These are phyloP conservation scores for Thermoascus crustaceus DNA, from an alignment of 2,329 filamentous ascomycete species.

Conservation along the genomic window DNA sequence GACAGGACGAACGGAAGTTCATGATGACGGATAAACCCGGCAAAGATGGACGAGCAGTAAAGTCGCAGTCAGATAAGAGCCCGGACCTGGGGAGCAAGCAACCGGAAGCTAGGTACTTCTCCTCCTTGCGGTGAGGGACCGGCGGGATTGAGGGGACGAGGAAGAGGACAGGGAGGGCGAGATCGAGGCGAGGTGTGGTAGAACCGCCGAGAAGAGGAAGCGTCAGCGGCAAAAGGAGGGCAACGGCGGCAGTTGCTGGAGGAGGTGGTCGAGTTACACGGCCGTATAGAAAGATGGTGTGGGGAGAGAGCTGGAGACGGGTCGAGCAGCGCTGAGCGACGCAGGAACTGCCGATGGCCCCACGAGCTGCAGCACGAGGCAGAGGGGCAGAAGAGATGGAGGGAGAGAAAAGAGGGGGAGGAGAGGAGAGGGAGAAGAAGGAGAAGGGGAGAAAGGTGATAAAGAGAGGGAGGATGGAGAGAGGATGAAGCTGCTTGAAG, in stretches of 20 bases:
- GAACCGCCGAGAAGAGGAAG: neutral
- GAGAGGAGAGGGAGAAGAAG: slow-evolving; percentile 6
- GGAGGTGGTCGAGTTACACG: slow-evolving; percentile 2
- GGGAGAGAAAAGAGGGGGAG: slow-evolving; percentile 1
- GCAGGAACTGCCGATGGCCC: slow-evolving; percentile 9
- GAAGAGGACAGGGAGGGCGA: too few species aligned
- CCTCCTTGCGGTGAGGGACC: slow-evolving; percentile 3
- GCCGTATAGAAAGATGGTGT: slow-evolving; percentile 7
- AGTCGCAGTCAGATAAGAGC: slow-evolving; percentile 1
- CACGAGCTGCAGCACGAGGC: slow-evolving; percentile 5
- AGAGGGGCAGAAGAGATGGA: neutral
- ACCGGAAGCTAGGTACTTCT: slow-evolving; percentile 1
- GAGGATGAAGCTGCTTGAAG: slow-evolving; percentile 5
- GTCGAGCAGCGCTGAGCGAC: slow-evolving; percentile 3
- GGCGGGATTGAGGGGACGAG: neutral
- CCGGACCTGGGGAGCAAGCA: slow-evolving; percentile 1
- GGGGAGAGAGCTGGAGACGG: slow-evolving; percentile 6
- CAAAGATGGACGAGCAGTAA: slow-evolving; percentile 5
- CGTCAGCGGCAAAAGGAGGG: neutral
- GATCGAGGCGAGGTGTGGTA: neutral
- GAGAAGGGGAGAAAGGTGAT: slow-evolving; percentile 6
- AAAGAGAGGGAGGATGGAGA: slow-evolving; percentile 6
- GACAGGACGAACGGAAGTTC: slow-evolving; percentile 32
- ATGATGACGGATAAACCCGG: slow-evolving; percentile 23
- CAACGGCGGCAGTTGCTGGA: slow-evolving; percentile 3